Conservation (phyloP, 169 alveolate genomes). For the Neospora caninum region DNA sequence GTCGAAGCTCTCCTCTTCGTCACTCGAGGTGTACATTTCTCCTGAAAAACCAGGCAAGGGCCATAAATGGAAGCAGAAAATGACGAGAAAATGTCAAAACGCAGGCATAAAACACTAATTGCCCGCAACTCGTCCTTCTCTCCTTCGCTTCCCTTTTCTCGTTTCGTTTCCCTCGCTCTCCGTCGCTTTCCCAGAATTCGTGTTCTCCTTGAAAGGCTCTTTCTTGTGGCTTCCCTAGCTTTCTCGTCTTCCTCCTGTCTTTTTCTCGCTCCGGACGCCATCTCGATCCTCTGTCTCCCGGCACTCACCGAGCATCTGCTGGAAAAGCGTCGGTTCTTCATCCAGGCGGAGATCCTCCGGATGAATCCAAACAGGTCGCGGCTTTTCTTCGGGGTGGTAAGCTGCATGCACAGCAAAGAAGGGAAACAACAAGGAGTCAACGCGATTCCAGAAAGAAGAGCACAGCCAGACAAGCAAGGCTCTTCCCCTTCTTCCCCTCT, state of each 20-base stretch:
- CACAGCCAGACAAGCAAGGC: neutral
- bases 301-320: conserved; percentile 70
- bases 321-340: conserved; percentile 69
- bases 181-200: too few relatives aligned
- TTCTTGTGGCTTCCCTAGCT: too few relatives aligned
- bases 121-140: too few relatives aligned
- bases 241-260: too few relatives aligned
- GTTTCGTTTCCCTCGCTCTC: too few relatives aligned
- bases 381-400: conserved; percentile 65
- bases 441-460: too few relatives aligned
- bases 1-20: conserved; percentile 64
- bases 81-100: too few relatives aligned
- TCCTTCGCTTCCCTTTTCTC: neutral
- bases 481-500: neutral
- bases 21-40: conserved; percentile 61
- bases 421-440: too few relatives aligned
- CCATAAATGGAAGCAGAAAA: neutral
- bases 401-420: conserved; percentile 46
- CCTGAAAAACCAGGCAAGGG: conserved; percentile 25
- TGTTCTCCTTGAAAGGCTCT: too few relatives aligned
- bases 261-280: too few relatives aligned
- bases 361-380: conserved; percentile 65
- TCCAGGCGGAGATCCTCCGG: conserved; percentile 70
- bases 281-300: too few relatives aligned
- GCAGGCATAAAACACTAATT: too few relatives aligned